phyloP scores from a whole-genome alignment of 306 rosid genomes.

The Casuarina equisetifolia region DNA sequence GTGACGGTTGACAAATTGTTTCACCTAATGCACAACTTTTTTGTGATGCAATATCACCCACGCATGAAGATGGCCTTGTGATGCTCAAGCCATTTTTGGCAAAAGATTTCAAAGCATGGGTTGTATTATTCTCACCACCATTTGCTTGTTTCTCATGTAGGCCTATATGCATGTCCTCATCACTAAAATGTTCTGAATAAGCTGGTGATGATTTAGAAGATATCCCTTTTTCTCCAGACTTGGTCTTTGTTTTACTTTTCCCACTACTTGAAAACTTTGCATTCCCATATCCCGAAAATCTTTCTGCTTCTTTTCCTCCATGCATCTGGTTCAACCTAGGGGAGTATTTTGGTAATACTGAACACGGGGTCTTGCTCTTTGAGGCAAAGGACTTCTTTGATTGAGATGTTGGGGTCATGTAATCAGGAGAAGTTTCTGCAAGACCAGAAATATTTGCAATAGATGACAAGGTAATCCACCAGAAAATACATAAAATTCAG shows the following conservation, averaged over 20 bases:
- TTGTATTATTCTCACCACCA: constrained; percentile 28
- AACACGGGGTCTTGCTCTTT: constrained; percentile 40
- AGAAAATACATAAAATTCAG: not conserved
- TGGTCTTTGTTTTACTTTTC: constrained; percentile 19
- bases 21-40: constrained; percentile 36
- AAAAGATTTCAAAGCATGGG: constrained; percentile 27
- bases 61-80: constrained; percentile 23
- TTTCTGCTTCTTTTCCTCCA: constrained; percentile 36
- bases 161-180: constrained; percentile 28
- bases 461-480: constrained; percentile 14
- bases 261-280: constrained; percentile 28
- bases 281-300: constrained; percentile 24
- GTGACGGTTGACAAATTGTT: constrained; percentile 25
- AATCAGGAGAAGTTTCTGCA: constrained; percentile 58
- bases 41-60: constrained; percentile 29
- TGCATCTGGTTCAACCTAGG: constrained; percentile 35
- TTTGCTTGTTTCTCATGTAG: constrained; percentile 37
- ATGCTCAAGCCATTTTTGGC: constrained; percentile 21
- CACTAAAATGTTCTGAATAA: constrained; percentile 36
- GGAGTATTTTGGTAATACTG: constrained; percentile 28
- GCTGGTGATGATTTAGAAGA: constrained; percentile 40
- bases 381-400: constrained; percentile 35
- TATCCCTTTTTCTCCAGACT: constrained; percentile 27
- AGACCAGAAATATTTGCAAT: constrained; percentile 22
- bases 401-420: constrained; percentile 39